Evolutionary conservation across 2,329 filamentous ascomycete genomes (phyloP).

Genomic region (Aaosphaeria arxii): DNA sequence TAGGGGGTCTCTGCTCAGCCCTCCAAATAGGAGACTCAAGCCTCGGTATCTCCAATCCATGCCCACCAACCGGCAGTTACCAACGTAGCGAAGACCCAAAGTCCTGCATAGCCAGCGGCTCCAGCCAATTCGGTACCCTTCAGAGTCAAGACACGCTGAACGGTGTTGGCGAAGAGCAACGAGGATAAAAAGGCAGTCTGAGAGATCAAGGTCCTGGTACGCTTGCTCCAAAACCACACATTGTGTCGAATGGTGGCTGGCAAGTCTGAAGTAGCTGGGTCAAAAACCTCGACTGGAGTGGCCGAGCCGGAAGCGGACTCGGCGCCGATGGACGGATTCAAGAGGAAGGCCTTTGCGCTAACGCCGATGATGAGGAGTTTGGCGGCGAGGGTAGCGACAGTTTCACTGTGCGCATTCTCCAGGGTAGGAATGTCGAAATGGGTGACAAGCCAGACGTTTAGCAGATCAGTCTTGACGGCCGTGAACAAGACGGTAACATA

Average conservation of each 20-base stretch:
- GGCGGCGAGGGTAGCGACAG: conserved; percentile 45
- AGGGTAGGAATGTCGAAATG: conserved; percentile 72
- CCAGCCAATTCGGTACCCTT: conserved; percentile 68
- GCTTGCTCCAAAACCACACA: conserved; percentile 66
- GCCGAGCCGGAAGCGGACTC: conserved; percentile 47
- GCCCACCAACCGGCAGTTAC: conserved; percentile 57
- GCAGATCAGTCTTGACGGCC: conserved; percentile 62
- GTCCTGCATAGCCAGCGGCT: conserved; percentile 66
- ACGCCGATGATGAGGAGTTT: conserved; percentile 67
- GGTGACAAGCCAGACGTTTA: conserved; percentile 69
- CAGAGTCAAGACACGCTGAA: conserved; percentile 66
- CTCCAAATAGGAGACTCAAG: neutral
- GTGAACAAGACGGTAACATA: conserved; percentile 72
- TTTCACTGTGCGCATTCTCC: conserved; percentile 63
- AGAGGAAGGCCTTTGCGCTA: conserved; percentile 74
- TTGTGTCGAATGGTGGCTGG: conserved; percentile 70
- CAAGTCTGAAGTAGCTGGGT: conserved; percentile 64
- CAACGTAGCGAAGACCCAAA: conserved; percentile 69
- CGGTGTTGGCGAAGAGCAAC: conserved; percentile 52
- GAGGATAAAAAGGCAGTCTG: conserved; percentile 51
- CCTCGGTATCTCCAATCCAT: conserved; percentile 45
- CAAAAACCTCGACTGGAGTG: conserved; percentile 55
- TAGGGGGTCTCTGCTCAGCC: neutral
- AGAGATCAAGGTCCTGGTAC: conserved; percentile 60
- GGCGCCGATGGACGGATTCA: conserved; percentile 63